phyloP scores from a whole-genome alignment of 805 yeast genomes.

The Kluyveromyces siamensis region DNA sequence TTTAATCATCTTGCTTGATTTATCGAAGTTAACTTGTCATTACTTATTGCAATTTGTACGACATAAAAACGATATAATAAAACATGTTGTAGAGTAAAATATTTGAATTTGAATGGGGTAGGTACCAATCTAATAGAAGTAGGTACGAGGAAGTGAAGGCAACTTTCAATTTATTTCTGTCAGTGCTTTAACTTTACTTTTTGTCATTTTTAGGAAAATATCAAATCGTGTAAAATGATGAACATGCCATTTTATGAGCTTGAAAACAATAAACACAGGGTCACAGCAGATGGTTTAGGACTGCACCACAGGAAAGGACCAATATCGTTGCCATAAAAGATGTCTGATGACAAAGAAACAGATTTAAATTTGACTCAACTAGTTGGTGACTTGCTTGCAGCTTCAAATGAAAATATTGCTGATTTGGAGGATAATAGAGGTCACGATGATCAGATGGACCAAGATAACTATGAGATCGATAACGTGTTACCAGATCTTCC shows the following conservation, averaged over 20 bases:
- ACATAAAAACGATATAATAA: background rate
- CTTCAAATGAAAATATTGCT: slow-evolving; percentile 12
- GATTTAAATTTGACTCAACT: slow-evolving; percentile 26
- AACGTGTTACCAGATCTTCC: slow-evolving; percentile 9
- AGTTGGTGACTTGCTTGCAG: slow-evolving; percentile 25
- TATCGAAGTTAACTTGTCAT: too few relatives aligned
- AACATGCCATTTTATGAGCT: background rate
- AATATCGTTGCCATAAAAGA: background rate
- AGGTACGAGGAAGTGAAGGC: too few relatives aligned
- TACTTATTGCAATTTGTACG: background rate
- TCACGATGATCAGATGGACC: slow-evolving; percentile 2
- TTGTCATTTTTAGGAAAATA: too few relatives aligned
- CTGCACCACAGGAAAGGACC: background rate
- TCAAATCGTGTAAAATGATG: background rate
- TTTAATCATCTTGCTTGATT: background rate
- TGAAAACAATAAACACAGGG: background rate
- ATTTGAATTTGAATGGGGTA: too few relatives aligned
- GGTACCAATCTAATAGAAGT: too few relatives aligned
- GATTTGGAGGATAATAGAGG: background rate
- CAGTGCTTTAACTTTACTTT: background rate
- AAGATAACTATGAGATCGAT: slow-evolving; percentile 1
- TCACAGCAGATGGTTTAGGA: background rate
- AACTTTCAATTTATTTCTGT: background rate
- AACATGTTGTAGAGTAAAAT: too few relatives aligned
- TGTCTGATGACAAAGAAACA: slow-evolving; percentile 18